Percentiles rank a stretch among this genome's conserved stretches.
phyloP scores from a whole-genome alignment of 306 rosid genomes.

The Vigna trinervia region DNA sequence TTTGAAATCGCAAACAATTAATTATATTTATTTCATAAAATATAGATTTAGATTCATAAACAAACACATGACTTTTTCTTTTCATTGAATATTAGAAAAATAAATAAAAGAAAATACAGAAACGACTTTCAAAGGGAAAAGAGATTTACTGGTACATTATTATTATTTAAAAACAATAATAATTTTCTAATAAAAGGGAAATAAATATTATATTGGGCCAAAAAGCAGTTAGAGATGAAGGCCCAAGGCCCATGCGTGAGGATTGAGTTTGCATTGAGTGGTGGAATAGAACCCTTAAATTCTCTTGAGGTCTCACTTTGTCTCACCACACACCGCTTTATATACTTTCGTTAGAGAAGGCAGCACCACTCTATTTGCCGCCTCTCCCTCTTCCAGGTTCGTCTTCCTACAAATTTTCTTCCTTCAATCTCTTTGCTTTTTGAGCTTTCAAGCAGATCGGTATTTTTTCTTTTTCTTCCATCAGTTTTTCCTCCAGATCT shows the following conservation, averaged over 20 bases:
- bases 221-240: not conserved
- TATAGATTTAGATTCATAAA: no score
- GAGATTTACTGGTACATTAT: no score
- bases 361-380: slow-evolving; percentile 38
- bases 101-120: no score
- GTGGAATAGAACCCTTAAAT: not conserved
- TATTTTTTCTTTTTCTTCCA: not conserved
- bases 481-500: not conserved
- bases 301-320: not conserved
- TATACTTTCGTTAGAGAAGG: slow-evolving; percentile 9
- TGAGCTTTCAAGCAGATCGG: not conserved
- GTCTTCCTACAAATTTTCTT: not conserved
- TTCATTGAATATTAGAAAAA: no score
- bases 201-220: not conserved
- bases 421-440: not conserved
- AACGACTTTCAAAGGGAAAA: no score
- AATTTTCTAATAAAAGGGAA: no score
- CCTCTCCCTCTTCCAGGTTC: slow-evolving; percentile 34
- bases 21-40: no score
- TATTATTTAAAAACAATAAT: no score
- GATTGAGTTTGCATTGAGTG: not conserved
- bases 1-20: no score
- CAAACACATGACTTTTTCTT: no score
- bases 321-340: not conserved
- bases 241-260: slow-evolving; percentile 12